Base-by-base conservation (phyloP, 176 grass and related monocot species). In the Eragrostis nindensis region DNA sequence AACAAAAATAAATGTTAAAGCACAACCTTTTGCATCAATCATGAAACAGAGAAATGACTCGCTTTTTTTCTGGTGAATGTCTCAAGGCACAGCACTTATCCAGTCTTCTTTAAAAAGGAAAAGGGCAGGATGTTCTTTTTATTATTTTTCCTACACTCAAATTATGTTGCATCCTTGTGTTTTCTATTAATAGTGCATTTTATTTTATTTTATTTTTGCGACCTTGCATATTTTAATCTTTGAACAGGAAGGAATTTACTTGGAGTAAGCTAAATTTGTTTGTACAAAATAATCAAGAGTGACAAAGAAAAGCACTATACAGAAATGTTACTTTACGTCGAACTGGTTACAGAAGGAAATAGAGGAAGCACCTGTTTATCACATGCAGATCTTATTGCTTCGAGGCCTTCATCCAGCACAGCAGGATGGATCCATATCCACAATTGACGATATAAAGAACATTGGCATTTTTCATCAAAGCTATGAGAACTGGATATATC, bases 401-500 rank as follows among this genome's bases (percentile, higher is more conserved):
- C 11, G 76, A 88, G 69, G 30, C 87, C 95, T 65, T 94, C 88
- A 41, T 87, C 45, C 56, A 91, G 89, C 27, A 81, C 83, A 87
- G 87, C 78, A 73, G 95, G 83, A 83, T 98, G 92, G 75, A 98
- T 87, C 92, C 95, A 98, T 87, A 97, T 93, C 94, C 90, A 97
- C 77, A 97, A 80, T 56, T 93, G 74, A 4, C 90, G 85, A 44
- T 19, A 55, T 27, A 67, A 81, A 50, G 43, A 82, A 74, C 22
- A 64, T 25, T n/a, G 8, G 8, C 75, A 71, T 80, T 71, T 50
- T 48, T 64, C 53, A 59, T 74, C 73, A 53, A 44, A 64, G 27
- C 32, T 81, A 50, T 81, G 74, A 62, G 27, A 65, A 70, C 73
- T 45, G 24, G 79, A 74, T 13, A 70, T 12, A 73, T 67, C 52